Conservation (phyloP, 345 rosid genomes). For the Trapa bicornis region DNA sequence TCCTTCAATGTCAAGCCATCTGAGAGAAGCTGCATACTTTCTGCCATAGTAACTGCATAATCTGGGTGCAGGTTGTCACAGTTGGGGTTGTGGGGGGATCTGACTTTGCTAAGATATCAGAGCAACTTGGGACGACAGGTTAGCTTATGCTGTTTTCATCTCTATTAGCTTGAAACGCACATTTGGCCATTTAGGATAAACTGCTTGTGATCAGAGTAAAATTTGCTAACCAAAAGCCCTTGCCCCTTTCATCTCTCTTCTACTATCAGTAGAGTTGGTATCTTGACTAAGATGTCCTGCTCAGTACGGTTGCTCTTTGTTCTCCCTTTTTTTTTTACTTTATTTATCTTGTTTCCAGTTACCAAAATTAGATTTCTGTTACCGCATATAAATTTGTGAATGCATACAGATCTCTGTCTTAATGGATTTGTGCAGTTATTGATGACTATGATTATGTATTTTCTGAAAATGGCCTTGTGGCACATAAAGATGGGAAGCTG, state of each 20-base stretch:
- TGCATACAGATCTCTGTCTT: neutral
- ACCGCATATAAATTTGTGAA: neutral
- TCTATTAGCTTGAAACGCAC: neutral
- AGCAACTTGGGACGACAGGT: constrained; percentile 92
- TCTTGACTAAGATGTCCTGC: neutral
- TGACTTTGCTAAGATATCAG: constrained; percentile 74
- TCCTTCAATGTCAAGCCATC: neutral
- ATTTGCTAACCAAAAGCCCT: neutral
- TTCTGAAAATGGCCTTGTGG: constrained; percentile 97
- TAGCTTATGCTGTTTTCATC: neutral
- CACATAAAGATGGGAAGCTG: constrained; percentile 78
- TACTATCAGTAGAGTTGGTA: neutral
- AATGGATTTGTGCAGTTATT: constrained; percentile 44
- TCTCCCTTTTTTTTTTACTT: neutral
- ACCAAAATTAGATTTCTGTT: neutral
- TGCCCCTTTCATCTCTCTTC: neutral
- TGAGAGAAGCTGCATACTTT: neutral
- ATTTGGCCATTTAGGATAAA: neutral
- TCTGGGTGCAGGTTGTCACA: constrained; percentile 47
- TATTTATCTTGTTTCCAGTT: neutral
- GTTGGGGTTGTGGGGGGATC: constrained; percentile 98
- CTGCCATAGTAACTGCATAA: neutral
- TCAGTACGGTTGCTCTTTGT: neutral
- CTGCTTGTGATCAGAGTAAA: neutral
- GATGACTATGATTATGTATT: constrained; percentile 79